These are phyloP conservation scores for Incumbomyces lentus DNA, from an alignment of 2,329 filamentous ascomycete genomes.

Conservation along the genomic window DNA sequence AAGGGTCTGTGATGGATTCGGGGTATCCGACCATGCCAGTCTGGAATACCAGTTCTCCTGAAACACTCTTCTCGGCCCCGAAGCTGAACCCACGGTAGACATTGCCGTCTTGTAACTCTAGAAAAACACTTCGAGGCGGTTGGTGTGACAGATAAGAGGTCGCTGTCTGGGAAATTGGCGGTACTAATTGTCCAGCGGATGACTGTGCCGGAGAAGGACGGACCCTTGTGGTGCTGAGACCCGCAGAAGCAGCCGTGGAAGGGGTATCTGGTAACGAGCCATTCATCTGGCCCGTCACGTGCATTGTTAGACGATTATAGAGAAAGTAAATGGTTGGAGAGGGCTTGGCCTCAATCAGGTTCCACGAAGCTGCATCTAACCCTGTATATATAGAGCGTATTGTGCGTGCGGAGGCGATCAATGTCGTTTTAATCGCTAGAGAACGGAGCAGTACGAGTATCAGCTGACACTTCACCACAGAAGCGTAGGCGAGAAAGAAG, in stretches of 20 bases:
- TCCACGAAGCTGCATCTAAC: constrained; percentile 1
- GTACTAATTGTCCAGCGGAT: constrained; percentile 12
- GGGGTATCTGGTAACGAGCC: constrained; percentile 29
- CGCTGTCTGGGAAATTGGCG: constrained; percentile 44
- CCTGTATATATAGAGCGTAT: not conserved
- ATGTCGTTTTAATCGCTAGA: not conserved
- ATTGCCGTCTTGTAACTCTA: constrained; percentile 87
- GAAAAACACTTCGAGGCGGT: constrained; percentile 58
- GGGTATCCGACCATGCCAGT: constrained; percentile 99
- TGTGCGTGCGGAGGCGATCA: not conserved
- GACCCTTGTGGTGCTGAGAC: constrained; percentile 16
- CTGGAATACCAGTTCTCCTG: constrained; percentile 97
- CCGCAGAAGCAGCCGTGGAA: constrained; percentile 31
- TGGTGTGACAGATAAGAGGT: constrained; percentile 47
- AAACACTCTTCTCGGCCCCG: constrained; percentile 84
- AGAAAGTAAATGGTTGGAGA: not conserved
- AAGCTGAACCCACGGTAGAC: constrained; percentile 94
- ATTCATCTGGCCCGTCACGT: constrained; percentile 10
- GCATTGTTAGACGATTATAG: constrained; percentile 10
- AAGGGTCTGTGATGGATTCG: constrained; percentile 82
- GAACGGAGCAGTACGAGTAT: not conserved
- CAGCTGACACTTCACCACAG: not conserved
- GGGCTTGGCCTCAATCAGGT: not conserved
- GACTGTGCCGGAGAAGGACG: constrained; percentile 7
- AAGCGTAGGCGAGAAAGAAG: not conserved